A percentile compares a stretch with the other conserved stretches of the same genome.
These are phyloP conservation scores for Luzula sylvatica DNA, from an alignment of 176 grass and related monocot species.

Conservation along the genomic window DNA sequence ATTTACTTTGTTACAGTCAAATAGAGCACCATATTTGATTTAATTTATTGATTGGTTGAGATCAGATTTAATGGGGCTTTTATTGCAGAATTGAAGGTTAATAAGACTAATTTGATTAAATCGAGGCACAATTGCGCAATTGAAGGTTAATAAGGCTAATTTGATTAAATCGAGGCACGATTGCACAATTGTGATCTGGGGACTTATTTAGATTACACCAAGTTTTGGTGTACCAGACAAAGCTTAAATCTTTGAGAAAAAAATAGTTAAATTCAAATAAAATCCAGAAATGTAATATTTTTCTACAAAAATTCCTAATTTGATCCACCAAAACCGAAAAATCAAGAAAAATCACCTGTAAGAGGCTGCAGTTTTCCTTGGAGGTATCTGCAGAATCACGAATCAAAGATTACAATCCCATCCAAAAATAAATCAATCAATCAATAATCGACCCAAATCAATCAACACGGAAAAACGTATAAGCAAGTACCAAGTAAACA, in stretches of 20 bases:
- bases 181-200: no score
- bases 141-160: neutral
- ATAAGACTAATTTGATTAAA: no score
- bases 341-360: constrained; percentile 46
- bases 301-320: neutral
- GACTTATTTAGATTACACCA: no score
- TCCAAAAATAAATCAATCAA: constrained; percentile 7
- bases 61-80: no score
- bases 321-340: neutral
- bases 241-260: no score
- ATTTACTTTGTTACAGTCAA: no score
- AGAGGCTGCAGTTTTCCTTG: constrained; percentile 80
- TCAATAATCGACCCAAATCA: neutral
- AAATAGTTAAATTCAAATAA: no score
- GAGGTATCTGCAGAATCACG: constrained; percentile 67
- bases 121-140: neutral
- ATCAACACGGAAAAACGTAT: neutral
- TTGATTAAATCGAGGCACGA: neutral
- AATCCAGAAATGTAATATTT: no score
- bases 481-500: constrained; percentile 70
- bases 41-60: neutral
- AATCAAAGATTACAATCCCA: constrained; percentile 12
- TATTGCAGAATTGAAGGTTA: no score
- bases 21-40: no score
- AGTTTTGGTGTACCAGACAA: no score